Percentiles rank a stretch among this genome's conserved stretches.
Conservation (phyloP, 108 stramenopile genomes). For the Epithemia pelagica region DNA sequence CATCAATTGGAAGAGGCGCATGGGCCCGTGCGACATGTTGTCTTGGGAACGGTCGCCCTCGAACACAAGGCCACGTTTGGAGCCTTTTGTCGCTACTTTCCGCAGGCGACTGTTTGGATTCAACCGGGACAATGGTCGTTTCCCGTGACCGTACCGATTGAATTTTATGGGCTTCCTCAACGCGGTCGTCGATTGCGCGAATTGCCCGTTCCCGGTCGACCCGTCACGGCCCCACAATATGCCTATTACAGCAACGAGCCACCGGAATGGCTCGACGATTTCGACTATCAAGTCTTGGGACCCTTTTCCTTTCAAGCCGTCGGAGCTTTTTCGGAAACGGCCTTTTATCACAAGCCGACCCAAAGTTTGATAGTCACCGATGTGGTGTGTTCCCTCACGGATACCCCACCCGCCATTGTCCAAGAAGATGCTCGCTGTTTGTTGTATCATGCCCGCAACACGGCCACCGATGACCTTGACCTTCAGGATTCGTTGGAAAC, state of each 20-base stretch:
- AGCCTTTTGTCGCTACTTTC: slow-evolving; percentile 70
- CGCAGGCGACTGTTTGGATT: slow-evolving; percentile 74
- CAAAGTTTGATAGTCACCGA: slow-evolving; percentile 84
- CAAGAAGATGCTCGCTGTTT: slow-evolving; percentile 73
- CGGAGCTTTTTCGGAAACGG: slow-evolving; percentile 84
- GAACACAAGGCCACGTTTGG: slow-evolving; percentile 92
- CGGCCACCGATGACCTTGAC: slow-evolving; percentile 51
- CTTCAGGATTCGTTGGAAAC: slow-evolving; percentile 51
- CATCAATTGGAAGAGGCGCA: slow-evolving; percentile 49
- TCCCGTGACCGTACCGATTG: slow-evolving; percentile 65
- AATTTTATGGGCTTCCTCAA: slow-evolving; percentile 57
- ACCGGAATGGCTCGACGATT: slow-evolving; percentile 70
- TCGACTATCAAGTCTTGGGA: slow-evolving; percentile 77
- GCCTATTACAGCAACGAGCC: slow-evolving; percentile 11
- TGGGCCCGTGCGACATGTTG: slow-evolving; percentile 82
- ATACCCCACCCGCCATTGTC: slow-evolving; percentile 67
- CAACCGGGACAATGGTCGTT: slow-evolving; percentile 87
- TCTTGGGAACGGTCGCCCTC: slow-evolving; percentile 81
- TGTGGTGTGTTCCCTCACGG: slow-evolving; percentile 69
- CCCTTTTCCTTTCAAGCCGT: slow-evolving; percentile 74
- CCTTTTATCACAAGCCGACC: slow-evolving; percentile 75
- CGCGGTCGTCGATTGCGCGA: slow-evolving; percentile 41
- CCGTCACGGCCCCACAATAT: slow-evolving; percentile 10
- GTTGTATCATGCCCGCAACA: slow-evolving; percentile 84
- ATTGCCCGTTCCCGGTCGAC: slow-evolving; percentile 37